Evolutionary conservation across 1,284 basidiomycete species (phyloP).

Genomic region (Sanghuangporus weigelae): DNA sequence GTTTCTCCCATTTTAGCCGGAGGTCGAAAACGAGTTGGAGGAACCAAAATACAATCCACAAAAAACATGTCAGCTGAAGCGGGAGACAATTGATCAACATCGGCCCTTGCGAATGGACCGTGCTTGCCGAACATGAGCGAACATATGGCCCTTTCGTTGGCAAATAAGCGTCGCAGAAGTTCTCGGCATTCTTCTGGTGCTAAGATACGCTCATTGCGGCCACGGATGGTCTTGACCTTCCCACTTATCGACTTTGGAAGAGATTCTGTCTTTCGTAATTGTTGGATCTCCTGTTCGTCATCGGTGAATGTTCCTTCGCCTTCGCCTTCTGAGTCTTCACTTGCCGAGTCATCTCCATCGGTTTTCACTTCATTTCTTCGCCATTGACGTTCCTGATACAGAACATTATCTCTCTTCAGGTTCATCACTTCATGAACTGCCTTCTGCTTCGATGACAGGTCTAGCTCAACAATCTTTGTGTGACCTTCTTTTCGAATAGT

Average conservation of each 20-base stretch:
- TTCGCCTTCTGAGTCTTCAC: conserved; percentile 23
- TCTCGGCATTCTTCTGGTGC: conserved; percentile 90
- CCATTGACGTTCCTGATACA: conserved; percentile 43
- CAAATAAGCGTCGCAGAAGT: conserved; percentile 87
- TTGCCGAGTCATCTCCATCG: conserved; percentile 46
- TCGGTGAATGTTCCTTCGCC: conserved; percentile 43
- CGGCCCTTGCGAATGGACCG: conserved; percentile 71
- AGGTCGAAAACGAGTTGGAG: conserved; percentile 95
- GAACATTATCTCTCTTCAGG: conserved; percentile 68
- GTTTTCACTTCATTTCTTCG: conserved; percentile 23
- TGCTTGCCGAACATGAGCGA: conserved; percentile 91
- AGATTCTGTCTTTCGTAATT: conserved; percentile 26
- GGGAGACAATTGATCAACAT: conserved; percentile 47
- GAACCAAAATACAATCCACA: conserved; percentile 87
- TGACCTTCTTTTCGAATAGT: conserved; percentile 92
- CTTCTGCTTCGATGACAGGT: conserved; percentile 80
- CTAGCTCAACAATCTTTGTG: conserved; percentile 93
- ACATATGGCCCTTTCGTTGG: conserved; percentile 79
- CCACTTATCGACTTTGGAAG: conserved; percentile 72
- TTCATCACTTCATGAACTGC: conserved; percentile 48
- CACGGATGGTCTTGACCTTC: conserved; percentile 67
- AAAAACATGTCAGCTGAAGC: conserved; percentile 97
- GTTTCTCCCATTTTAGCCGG: conserved; percentile 90
- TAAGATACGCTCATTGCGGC: conserved; percentile 85
- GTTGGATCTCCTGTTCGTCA: conserved; percentile 41